phyloP scores from a whole-genome alignment of 768 basidiomycete genomes.

The Gelatoporia subvermispora region DNA sequence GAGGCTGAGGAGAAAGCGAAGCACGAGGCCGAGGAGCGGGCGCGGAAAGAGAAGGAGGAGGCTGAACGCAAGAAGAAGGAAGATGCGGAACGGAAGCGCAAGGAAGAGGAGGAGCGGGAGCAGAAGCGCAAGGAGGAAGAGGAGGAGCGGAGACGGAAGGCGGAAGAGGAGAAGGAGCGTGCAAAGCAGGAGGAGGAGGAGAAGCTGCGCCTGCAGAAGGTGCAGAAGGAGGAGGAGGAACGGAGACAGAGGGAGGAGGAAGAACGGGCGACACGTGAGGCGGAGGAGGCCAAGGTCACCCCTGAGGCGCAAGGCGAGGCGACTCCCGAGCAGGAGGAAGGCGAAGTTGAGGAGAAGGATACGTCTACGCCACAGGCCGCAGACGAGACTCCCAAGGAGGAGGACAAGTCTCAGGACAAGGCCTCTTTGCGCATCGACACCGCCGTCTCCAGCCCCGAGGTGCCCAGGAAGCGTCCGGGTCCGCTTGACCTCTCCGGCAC shows the following conservation, averaged over 20 bases:
- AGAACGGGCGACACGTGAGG: constrained; percentile 28
- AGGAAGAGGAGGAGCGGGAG: constrained; percentile 40
- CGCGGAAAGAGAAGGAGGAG: constrained; percentile 31
- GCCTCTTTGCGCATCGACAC: constrained; percentile 67
- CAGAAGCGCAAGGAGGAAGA: constrained; percentile 39
- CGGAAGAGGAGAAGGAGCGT: constrained; percentile 37
- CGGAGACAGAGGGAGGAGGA: constrained; percentile 32
- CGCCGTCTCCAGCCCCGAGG: constrained; percentile 36
- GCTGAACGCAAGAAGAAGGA: constrained; percentile 30
- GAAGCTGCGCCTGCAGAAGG: constrained; percentile 21
- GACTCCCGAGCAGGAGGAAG: constrained; percentile 40
- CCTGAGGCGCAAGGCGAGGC: constrained; percentile 26
- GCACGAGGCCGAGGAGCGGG: constrained; percentile 48
- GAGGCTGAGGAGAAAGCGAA: constrained; percentile 32
- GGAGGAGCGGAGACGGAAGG: constrained; percentile 26
- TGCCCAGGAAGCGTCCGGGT: constrained; percentile 49
- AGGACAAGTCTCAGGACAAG: constrained; percentile 41
- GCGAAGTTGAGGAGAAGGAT: constrained; percentile 41
- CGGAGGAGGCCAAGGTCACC: constrained; percentile 35
- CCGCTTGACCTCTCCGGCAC: constrained; percentile 66
- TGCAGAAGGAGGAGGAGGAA: constrained; percentile 18
- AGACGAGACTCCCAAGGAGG: constrained; percentile 24
- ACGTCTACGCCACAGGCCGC: constrained; percentile 1
- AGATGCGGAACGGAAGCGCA: constrained; percentile 37
- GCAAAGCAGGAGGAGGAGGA: constrained; percentile 34